Evolutionary conservation across 2,329 filamentous ascomycete genomes (phyloP), one percentile per base, ranked within the genome.

Genomic region (Phyllosticta ampelicida): DNA sequence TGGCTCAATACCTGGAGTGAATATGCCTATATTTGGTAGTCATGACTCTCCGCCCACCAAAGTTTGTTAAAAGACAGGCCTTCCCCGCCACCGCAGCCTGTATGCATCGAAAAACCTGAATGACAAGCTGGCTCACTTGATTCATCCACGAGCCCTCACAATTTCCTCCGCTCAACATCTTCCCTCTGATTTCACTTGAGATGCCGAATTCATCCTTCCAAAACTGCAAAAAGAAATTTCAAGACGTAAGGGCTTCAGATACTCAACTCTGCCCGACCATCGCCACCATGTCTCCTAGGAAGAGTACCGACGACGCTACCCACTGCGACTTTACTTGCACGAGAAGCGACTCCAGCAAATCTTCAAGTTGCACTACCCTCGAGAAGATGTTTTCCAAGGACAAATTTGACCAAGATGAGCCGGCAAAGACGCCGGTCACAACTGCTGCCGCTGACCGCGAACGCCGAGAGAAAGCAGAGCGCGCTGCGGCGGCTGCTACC

Each of bases 321-420:
- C 44, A 36, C 20, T 57, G 49, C n/a, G 60, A 60, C n/a, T 10
- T 52, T 9, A 50, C 55, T 16, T 69, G 67, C 1, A 62, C 61
- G 4, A 62, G 21, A 21, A 66, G 66, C 9, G 68, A 67, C 18
- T 67, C 67, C 19, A 63, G 64, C 21, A 51, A 63, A 11, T 66
- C 66, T 8, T 65, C 63, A 28, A 53, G 16, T 8, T 66, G 65
- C 9, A 57, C 63, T 2, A 60, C 68, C 5, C 60, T 70, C 18
- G 62, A 64, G 44, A 65, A 62, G 1, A 59, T 67, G 16, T 61
- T 62, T 56, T 54, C 28, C 21, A 53, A 48, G 29, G 28, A 26
- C 11, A 26, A 26, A 3, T 26, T 51, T 5, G n/a, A 58, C 13
- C 9, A 51, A 18, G 49, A 21, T 1, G 9, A 20, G n/a, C 16